Evolutionary conservation across 2,329 filamentous ascomycete species (phyloP), one percentile per base, ranked within the genome.

Genomic region (Arthrocladium fulminans): DNA sequence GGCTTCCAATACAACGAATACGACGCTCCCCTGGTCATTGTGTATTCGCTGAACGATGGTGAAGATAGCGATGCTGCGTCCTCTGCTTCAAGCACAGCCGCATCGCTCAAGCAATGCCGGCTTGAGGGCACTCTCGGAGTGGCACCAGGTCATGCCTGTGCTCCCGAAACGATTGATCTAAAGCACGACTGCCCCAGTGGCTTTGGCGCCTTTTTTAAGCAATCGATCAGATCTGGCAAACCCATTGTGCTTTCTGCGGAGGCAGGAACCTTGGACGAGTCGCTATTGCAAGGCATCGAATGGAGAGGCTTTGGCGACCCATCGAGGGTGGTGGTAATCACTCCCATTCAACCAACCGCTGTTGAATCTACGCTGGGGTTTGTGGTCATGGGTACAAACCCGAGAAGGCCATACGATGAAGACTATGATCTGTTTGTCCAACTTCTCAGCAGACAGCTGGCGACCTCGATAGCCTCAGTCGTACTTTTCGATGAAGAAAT

Each of bases 401-500:
- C 87, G 1, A 73, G 85, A 35, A 74, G 86, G 43, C 86, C 84
- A 0, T 92, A 86, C 57, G 84, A 92, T 57, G 81, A 84, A 30
- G 86, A 90, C 55, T 92, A 90, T 59, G 78, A 79, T 53, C 71
- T 90, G 0, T 92, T 90, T 58, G 73, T 90, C 30, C 81, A 85
- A 57, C 72, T 90, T 1, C 67, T 90, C 3, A 83, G 81, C 40
- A 76, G 85, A 19, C 86, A 90, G 61, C 70, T 90, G 7, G 84
- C 83, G 7, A 90, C 86, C 0, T 88, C 85, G 0, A 75, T 90
- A 63, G 86, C 86, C 1, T 89, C 85, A 0, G 86, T 89, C 0
- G 84, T 89, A 0, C 66, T 92, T 1, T 89, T 89, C 50, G 86
- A 90, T 61, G 86, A 90, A 56, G 86, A 92, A 61, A 88, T 90